These are phyloP conservation scores for Clonostachys rosea DNA, from an alignment of 2,329 filamentous ascomycete species.

Conservation along the genomic window DNA sequence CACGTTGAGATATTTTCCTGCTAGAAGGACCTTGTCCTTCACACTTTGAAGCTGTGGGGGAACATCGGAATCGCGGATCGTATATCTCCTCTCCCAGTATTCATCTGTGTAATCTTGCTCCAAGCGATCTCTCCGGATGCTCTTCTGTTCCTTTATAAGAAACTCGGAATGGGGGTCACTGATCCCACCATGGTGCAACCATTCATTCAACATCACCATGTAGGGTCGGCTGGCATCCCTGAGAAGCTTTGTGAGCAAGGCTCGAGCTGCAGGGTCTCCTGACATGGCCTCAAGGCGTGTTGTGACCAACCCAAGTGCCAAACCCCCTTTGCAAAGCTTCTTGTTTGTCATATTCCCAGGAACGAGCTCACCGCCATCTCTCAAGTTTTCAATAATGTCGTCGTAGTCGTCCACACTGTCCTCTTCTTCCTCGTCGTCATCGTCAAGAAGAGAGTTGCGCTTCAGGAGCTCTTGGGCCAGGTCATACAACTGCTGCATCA, in stretches of 20 bases:
- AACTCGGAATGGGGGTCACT: conserved; percentile 93
- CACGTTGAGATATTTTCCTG: conserved; percentile 96
- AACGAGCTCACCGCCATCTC: conserved; percentile 78
- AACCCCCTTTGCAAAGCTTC: conserved; percentile 94
- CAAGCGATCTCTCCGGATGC: conserved; percentile 83
- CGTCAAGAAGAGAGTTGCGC: conserved; percentile 82
- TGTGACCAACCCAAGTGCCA: conserved; percentile 84
- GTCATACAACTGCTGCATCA: conserved; percentile 85
- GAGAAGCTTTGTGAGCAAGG: conserved; percentile 75
- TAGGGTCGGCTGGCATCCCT: conserved; percentile 90
- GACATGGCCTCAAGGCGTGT: conserved; percentile 84
- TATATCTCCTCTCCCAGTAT: conserved; percentile 98
- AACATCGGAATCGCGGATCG: conserved; percentile 84
- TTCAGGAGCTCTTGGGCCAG: conserved; percentile 84
- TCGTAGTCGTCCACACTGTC: conserved; percentile 83
- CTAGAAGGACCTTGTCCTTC: conserved; percentile 90
- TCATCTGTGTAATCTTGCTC: conserved; percentile 98
- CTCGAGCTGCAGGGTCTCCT: conserved; percentile 83
- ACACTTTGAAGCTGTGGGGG: conserved; percentile 88
- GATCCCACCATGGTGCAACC: conserved; percentile 94
- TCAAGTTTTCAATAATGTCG: conserved; percentile 84
- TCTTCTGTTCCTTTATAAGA: conserved; percentile 91
- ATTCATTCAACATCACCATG: conserved; percentile 98
- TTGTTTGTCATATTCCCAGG: conserved; percentile 77
- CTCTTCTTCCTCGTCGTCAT: conserved; percentile 66